Evolutionary conservation across 2,329 filamentous ascomycete genomes (phyloP).

Genomic region (Furcasterigmium furcatum): DNA sequence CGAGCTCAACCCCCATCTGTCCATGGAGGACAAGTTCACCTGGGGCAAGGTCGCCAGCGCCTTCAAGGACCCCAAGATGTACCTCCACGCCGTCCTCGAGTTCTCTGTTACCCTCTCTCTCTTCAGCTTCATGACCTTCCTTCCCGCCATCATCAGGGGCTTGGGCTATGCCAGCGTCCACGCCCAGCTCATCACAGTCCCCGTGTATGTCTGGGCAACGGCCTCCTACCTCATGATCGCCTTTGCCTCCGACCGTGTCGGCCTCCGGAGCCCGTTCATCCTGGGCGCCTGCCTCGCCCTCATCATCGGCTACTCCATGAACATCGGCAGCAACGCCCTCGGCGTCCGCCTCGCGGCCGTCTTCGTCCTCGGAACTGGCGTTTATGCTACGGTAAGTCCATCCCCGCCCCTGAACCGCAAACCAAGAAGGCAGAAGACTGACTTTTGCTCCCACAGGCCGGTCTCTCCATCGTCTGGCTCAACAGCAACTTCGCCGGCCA

Average conservation of each 20-base stretch:
- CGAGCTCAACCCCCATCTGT: constrained; percentile 35
- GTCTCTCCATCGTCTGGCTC: constrained; percentile 43
- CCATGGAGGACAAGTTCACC: constrained; percentile 48
- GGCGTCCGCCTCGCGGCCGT: constrained; percentile 47
- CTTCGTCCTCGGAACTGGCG: constrained; percentile 42
- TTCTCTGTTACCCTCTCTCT: constrained; percentile 50
- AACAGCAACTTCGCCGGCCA: constrained; percentile 41
- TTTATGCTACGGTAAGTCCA: constrained; percentile 25
- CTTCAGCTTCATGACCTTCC: constrained; percentile 57
- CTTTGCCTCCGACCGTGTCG: constrained; percentile 40
- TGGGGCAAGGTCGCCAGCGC: constrained; percentile 46
- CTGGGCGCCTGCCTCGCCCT: constrained; percentile 51
- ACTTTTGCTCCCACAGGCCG: constrained; percentile 36
- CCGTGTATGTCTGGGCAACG: constrained; percentile 50
- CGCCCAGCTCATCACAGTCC: constrained; percentile 52
- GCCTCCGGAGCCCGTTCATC: constrained; percentile 39
- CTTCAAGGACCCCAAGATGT: constrained; percentile 47
- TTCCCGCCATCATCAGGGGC: constrained; percentile 50
- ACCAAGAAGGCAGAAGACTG: not conserved
- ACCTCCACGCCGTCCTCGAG: constrained; percentile 43
- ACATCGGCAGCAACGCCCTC: constrained; percentile 42
- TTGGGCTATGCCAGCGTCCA: constrained; percentile 49
- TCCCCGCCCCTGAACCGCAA: not conserved
- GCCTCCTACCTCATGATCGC: constrained; percentile 40
- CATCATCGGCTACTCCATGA: constrained; percentile 45